A percentile compares a stretch with the other conserved stretches of the same genome.
Conservation (phyloP, 371 early-diverging fungal species). For the Rhizopus stolonifer region DNA sequence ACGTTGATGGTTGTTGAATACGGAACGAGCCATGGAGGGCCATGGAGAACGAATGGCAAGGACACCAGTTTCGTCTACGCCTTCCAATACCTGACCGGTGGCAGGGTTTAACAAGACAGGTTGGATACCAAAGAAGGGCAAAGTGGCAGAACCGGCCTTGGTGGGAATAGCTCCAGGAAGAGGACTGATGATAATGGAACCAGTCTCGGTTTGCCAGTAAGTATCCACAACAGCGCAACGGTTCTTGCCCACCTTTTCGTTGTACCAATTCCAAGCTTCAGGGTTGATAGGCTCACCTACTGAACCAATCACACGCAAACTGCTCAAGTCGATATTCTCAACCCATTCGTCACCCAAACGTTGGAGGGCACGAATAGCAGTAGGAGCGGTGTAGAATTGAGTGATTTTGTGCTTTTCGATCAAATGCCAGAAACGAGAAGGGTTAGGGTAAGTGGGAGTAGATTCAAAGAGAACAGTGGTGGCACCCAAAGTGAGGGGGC, state of each 20-base stretch:
- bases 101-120: conserved; percentile 78
- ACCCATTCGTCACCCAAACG: conserved; percentile 82
- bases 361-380: conserved; percentile 92
- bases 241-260: conserved; percentile 81
- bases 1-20: conserved; percentile 86
- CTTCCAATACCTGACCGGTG: conserved; percentile 70
- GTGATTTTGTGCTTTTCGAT: conserved; percentile 89
- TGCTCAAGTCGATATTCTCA: conserved; percentile 66
- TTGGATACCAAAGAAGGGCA: conserved; percentile 96
- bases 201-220: conserved; percentile 96
- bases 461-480: conserved; percentile 94
- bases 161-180: conserved; percentile 81
- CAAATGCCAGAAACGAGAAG: conserved; percentile 78
- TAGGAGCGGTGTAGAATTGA: conserved; percentile 98
- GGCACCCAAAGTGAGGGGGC: conserved; percentile 85
- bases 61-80: conserved; percentile 83
- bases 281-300: conserved; percentile 99
- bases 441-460: conserved; percentile 80
- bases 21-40: conserved; percentile 95
- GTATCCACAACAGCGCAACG: conserved; percentile 93
- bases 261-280: conserved; percentile 97
- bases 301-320: conserved; percentile 87
- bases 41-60: conserved; percentile 83
- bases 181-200: conserved; percentile 90
- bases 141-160: conserved; percentile 93